Conservation (phyloP, 805 yeast genomes). For the Wickerhamomyces strasburgensis region DNA sequence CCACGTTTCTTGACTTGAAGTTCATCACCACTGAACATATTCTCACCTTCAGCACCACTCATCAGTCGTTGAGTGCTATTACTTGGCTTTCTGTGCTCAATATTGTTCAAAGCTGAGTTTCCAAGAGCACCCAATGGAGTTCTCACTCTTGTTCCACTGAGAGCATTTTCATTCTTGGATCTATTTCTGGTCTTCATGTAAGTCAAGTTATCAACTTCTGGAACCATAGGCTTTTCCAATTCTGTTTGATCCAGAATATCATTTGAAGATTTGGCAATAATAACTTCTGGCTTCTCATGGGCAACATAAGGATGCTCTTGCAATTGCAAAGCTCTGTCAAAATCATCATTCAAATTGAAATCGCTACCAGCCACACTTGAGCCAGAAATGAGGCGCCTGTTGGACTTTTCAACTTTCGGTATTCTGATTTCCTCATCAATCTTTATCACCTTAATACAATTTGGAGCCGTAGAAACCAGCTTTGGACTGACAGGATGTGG, state of each 20-base stretch:
- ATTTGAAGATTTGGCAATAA: constrained; percentile 6
- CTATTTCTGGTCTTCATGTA: constrained; percentile 12
- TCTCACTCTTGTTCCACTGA: constrained; percentile 9
- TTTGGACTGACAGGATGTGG: constrained; percentile 1
- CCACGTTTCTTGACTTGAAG: constrained; percentile 10
- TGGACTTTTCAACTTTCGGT: background rate
- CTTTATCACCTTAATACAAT: background rate
- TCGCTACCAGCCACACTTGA: constrained; percentile 11
- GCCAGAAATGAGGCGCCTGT: constrained; percentile 13
- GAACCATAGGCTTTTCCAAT: constrained; percentile 11
- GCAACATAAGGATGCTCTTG: constrained; percentile 16
- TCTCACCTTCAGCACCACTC: constrained; percentile 13
- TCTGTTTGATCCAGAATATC: constrained; percentile 8
- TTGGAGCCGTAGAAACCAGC: background rate
- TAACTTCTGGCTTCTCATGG: constrained; percentile 13
- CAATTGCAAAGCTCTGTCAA: constrained; percentile 18
- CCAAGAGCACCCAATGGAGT: constrained; percentile 18
- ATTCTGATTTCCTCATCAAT: background rate
- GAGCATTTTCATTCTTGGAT: constrained; percentile 1
- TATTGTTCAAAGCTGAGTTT: constrained; percentile 12
- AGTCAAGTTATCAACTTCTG: constrained; percentile 8
- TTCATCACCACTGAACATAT: constrained; percentile 4
- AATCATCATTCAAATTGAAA: constrained; percentile 17
- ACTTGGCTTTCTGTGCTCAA: constrained; percentile 4
- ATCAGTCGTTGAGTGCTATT: constrained; percentile 8